phyloP scores from a whole-genome alignment of 129 eudicot genomes.

The Flaveria trinervia region DNA sequence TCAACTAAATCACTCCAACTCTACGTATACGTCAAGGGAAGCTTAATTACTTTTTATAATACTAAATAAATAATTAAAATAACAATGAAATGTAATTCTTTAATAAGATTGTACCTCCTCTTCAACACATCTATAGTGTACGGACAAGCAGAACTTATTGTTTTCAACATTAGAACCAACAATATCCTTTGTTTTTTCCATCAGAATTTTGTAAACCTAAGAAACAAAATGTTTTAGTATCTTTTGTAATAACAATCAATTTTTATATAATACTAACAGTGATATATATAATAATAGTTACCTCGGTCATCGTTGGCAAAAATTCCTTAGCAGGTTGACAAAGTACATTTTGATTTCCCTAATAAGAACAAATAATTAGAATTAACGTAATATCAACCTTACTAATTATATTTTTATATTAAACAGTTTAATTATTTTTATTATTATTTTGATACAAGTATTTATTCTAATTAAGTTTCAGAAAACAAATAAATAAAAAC shows the following conservation, averaged over 20 bases:
- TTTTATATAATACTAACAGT: not conserved
- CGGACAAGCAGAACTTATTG: conserved; percentile 86
- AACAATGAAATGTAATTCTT: not conserved
- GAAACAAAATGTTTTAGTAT: not conserved
- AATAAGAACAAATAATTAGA: not conserved
- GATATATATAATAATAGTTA: conserved; percentile 14
- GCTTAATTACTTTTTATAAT: not conserved
- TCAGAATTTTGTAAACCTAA: conserved; percentile 58
- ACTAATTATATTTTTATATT: not conserved
- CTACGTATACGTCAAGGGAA: conserved; percentile 34
- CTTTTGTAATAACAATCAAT: not conserved
- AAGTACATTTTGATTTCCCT: conserved; percentile 68
- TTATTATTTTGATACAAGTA: not conserved
- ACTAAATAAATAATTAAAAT: not conserved
- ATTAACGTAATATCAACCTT: not conserved
- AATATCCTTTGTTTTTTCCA: conserved; percentile 55
- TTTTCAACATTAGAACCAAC: conserved; percentile 82
- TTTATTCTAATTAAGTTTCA: not conserved
- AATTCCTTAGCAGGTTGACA: conserved; percentile 89
- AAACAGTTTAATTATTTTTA: not conserved
- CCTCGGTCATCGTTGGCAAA: conserved; percentile 82
- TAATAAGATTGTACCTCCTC: conserved; percentile 52
- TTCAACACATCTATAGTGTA: conserved; percentile 84
- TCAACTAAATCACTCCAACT: conserved; percentile 75
- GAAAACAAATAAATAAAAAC: not conserved